Base-by-base conservation (phyloP, 495 filamentous ascomycete species). In the Talaromyces trachyspermus region DNA sequence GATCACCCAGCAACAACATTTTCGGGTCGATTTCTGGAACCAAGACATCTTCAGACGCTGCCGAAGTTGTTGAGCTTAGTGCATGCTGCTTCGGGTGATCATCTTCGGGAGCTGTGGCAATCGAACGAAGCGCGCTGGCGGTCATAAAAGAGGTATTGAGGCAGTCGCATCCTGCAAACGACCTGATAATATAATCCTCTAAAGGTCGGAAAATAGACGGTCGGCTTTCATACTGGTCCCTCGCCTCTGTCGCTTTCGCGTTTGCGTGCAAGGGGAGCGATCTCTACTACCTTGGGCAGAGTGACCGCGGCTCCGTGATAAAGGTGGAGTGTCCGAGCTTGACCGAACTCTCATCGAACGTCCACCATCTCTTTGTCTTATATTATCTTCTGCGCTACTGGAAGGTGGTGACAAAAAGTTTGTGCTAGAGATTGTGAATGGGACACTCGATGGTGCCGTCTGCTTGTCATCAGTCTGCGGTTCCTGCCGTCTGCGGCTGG, bases 1-100 rank as follows among this genome's bases (percentile, higher is more conserved):
- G 66, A 49, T 91, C 79, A 11, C 87, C 88, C n/a, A 89, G 59
- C 10, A 91, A 71, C 10, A 92, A 69, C 0, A 85, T 82, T 61
- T 90, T 92, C 0, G 84, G 78, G 60, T 92, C 88, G 20, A 88
- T 62, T 43, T 80, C 76, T 20, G 75, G 77, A 3, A 75, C 51
- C 6, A 55, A 55, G 8, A 59, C 50, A 24, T 65, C 48, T 1
- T 41, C 58, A 36, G 57, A 29, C 7, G 55, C 20, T 9, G 32
- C 10, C 10, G 53, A 42, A 19, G 48, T 54, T 19, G 51, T 44
- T 14, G 56, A 58, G n/a, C n/a, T n/a, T 66, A 62, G 27, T 15
- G 22, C 18, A 25, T 36, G 27, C 6, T 24, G 14, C n/a, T 33
- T 12, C 12, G 27, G 15, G 4, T 22, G 30, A 5, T 5, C 30